phyloP scores from a whole-genome alignment of 2,329 filamentous ascomycete genomes.

The Nigrospora oryzae region DNA sequence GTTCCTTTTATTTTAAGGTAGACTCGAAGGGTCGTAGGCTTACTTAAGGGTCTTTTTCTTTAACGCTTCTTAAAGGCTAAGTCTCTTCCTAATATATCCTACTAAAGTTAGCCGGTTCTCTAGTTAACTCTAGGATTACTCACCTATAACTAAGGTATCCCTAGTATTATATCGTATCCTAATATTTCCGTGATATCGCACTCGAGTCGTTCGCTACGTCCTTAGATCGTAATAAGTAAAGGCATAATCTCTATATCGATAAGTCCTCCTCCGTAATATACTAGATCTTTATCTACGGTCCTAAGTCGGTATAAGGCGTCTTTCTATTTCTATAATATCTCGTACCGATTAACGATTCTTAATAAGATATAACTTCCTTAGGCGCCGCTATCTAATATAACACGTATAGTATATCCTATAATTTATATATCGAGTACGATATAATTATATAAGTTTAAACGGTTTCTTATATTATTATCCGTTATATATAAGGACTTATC shows the following conservation, averaged over 20 bases:
- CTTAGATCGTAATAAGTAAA: neutral
- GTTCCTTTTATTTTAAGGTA: neutral
- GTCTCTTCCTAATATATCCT: neutral
- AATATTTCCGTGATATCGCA: neutral
- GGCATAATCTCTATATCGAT: neutral
- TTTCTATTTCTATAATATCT: neutral
- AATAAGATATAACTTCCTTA: neutral
- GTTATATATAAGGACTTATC: no score
- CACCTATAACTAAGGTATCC: neutral
- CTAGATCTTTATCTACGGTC: neutral
- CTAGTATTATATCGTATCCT: neutral
- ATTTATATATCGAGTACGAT: no score
- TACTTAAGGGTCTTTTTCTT: no score
- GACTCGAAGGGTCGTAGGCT: neutral
- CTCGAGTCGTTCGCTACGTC: neutral
- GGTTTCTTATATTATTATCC: no score
- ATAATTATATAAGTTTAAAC: no score
- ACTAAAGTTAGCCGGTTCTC: neutral
- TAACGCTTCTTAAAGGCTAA: neutral
- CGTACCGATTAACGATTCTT: neutral
- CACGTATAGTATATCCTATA: no score
- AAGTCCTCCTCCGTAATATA: neutral
- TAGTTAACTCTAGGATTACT: neutral
- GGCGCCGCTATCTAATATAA: neutral
- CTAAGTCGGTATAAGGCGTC: neutral